Evolutionary conservation across 2,329 filamentous ascomycete species (phyloP), one percentile per base, ranked within the genome.

Genomic region (Alternaria longipes): DNA sequence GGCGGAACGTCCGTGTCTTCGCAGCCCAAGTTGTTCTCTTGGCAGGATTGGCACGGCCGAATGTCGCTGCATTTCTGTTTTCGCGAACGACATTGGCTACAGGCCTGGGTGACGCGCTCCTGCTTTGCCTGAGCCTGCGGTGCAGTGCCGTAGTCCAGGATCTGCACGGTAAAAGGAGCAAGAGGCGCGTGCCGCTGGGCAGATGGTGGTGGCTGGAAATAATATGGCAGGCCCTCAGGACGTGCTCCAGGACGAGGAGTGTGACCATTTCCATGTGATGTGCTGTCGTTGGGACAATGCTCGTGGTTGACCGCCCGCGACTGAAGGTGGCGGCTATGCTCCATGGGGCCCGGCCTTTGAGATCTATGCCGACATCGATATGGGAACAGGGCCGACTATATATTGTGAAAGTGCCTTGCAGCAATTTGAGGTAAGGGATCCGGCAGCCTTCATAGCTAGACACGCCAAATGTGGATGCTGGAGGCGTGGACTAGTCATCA

Each of bases 1-100:
- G 93, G 93, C 22, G 93, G 91, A 6, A 95, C 91, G 74, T 97
- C 94, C 67, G 94, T 89, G 78, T 97, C 98, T 78, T 92, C 89
- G 82, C 95, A 99, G 54, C 89, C 85, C 30, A 93, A 85, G 67
- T 87, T 89, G 76, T 96, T 96, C 69, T 98, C 94, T 71, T 90
- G 91, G 78, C 95, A 99, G 71, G 89, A 88, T 54, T 76, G 72
- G 61, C 79, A 81, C 6, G 79, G 78, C 41, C 77, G 69, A 14
- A 72, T 69, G 65, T 81, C 79, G 65, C 80, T 77, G 58, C 79
- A 81, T 59, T 80, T 81, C 60, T 80, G 79, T 62, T 80, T 80
- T 38, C 78, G 75, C 47, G 73, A 68, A 55, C 79, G 75, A 56
- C 79, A 80, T 54, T 79, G 72, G 60, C 80, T 80, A 79, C 95